Percentiles rank a stretch among this genome's conserved stretches.
These are phyloP conservation scores for Cytospora piceae DNA, from an alignment of 2,329 filamentous ascomycete species.

Conservation along the genomic window DNA sequence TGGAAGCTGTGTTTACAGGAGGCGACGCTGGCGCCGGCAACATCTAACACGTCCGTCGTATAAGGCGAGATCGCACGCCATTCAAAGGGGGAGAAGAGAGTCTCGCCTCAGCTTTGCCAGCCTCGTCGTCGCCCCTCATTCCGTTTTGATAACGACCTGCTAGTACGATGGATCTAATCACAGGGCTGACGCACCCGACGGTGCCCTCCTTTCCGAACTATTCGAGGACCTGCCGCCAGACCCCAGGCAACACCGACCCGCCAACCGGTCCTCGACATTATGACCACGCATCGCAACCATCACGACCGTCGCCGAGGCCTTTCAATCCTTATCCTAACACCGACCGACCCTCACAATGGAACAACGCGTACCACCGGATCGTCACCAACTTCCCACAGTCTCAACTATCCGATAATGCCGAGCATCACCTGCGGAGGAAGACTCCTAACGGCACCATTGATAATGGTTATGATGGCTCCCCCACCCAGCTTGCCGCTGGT, in stretches of 20 bases:
- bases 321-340: constrained; percentile 39
- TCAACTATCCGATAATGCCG: constrained; percentile 46
- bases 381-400: constrained; percentile 21
- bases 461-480: constrained; percentile 86
- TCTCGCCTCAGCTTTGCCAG: constrained; percentile 5
- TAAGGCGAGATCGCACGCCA: neutral
- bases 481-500: constrained; percentile 71
- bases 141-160: neutral
- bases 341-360: constrained; percentile 34
- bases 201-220: constrained; percentile 20
- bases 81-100: neutral
- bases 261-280: constrained; percentile 22
- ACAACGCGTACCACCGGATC: constrained; percentile 25
- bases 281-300: constrained; percentile 12
- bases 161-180: constrained; percentile 27
- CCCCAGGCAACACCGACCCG: constrained; percentile 4
- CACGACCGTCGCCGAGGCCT: constrained; percentile 26
- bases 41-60: neutral
- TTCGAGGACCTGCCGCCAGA: constrained; percentile 18
- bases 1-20: neutral
- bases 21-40: neutral
- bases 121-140: constrained; percentile 11
- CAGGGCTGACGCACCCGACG: constrained; percentile 25
- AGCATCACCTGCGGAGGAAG: constrained; percentile 86
- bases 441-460: constrained; percentile 93